phyloP scores from a whole-genome alignment of 768 basidiomycete genomes.

The Lactarius quietus region DNA sequence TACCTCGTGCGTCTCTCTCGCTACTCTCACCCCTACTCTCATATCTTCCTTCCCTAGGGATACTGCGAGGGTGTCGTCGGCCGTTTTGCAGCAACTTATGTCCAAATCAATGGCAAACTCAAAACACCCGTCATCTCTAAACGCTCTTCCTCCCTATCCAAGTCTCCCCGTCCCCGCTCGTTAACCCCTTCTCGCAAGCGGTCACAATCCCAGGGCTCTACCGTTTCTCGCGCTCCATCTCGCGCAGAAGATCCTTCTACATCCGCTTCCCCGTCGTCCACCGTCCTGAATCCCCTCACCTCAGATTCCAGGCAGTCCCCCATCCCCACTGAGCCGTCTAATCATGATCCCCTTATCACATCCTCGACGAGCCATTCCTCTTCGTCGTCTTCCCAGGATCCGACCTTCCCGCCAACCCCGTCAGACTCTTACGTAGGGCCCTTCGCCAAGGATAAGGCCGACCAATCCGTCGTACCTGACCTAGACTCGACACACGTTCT shows the following conservation, averaged over 20 bases:
- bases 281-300: constrained; percentile 3
- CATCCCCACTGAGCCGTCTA: not conserved
- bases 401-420: constrained; percentile 29
- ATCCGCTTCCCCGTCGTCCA: not conserved
- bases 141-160: constrained; percentile 43
- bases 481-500: not conserved
- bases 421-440: constrained; percentile 22
- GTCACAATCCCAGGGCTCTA: constrained; percentile 30
- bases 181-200: constrained; percentile 27
- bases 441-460: constrained; percentile 1
- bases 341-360: constrained; percentile 20
- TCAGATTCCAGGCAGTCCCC: not conserved
- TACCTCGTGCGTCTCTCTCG: constrained; percentile 55
- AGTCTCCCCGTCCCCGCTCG: constrained; percentile 32
- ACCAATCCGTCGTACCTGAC: not conserved
- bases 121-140: constrained; percentile 81
- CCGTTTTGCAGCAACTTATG: constrained; percentile 58
- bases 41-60: constrained; percentile 44
- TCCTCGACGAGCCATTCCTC: constrained; percentile 32
- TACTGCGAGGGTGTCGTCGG: constrained; percentile 88
- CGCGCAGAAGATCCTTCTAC: constrained; percentile 17
- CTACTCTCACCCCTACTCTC: not conserved
- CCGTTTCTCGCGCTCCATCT: constrained; percentile 23
- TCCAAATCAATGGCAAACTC: constrained; percentile 67
- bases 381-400: constrained; percentile 31